These are phyloP conservation scores for Zancudomyces culisetae DNA, from an alignment of 371 early-diverging fungal genomes.

Conservation along the genomic window DNA sequence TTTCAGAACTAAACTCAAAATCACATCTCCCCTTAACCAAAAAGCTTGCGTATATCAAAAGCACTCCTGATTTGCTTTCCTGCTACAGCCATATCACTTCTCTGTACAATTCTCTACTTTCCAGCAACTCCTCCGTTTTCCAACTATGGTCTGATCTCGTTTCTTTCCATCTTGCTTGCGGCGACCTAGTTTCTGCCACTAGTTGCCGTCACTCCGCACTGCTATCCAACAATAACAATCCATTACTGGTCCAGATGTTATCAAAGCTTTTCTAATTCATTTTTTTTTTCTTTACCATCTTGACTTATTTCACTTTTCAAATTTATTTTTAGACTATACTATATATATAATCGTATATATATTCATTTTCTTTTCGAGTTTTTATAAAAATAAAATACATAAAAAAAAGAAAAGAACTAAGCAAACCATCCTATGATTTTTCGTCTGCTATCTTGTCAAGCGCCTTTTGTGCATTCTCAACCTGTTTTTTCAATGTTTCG, in stretches of 20 bases:
- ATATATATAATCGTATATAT: no score
- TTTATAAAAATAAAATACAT: no score
- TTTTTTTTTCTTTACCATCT: no score
- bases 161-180: background rate
- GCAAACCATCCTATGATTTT: background rate
- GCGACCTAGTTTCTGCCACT: background rate
- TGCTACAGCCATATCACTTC: background rate
- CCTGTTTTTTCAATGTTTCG: background rate
- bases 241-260: no score
- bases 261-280: no score
- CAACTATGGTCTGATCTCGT: background rate
- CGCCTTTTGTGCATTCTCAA: background rate
- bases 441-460: background rate
- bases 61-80: background rate
- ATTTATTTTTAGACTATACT: no score
- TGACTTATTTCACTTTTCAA: no score
- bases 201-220: background rate
- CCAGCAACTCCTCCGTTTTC: background rate
- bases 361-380: no score
- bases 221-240: no score
- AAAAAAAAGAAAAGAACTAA: no score
- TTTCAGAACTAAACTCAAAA: no score
- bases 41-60: background rate
- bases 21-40: no score
- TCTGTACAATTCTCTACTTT: background rate